Percentiles rank a stretch among this genome's conserved stretches.
These are phyloP conservation scores for Echinochloa phyllopogon DNA, from an alignment of 176 grass and related monocot genomes.

Conservation along the genomic window DNA sequence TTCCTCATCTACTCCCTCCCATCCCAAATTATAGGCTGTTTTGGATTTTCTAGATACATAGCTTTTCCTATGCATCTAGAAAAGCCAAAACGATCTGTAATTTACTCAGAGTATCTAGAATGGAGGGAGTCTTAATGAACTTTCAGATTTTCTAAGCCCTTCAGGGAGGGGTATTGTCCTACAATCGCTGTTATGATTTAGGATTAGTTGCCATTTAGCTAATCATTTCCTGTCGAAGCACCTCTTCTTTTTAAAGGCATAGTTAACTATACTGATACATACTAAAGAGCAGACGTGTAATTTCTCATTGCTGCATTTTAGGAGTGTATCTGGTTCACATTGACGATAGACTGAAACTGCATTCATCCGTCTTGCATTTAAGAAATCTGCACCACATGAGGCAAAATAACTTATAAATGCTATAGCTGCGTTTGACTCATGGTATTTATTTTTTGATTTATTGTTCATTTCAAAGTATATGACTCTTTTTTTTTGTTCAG, in stretches of 20 bases:
- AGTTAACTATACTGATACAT: conserved; percentile 4
- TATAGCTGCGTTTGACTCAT: conserved; percentile 14
- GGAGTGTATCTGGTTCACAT: not conserved
- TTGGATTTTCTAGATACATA: too few species aligned
- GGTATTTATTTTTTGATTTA: not conserved
- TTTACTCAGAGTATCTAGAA: too few species aligned
- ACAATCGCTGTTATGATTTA: not conserved
- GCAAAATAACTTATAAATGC: conserved; percentile 8
- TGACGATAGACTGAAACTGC: not conserved
- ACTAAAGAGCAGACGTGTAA: not conserved
- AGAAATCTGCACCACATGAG: not conserved
- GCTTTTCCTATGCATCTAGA: too few species aligned
- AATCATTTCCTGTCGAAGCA: not conserved
- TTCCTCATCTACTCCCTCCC: not conserved
- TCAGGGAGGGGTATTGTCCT: conserved; percentile 6
- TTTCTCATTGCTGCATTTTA: conserved; percentile 18
- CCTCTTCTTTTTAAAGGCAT: not conserved
- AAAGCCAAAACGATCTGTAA: too few species aligned
- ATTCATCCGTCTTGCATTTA: conserved; percentile 14
- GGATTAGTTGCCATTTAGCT: conserved; percentile 1
- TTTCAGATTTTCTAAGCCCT: not conserved
- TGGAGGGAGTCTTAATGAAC: not conserved
- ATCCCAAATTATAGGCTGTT: too few species aligned
- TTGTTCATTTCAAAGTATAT: conserved; percentile 28
- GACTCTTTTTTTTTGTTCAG: conserved; percentile 45